These are phyloP conservation scores for Seiridium cupressi DNA, from an alignment of 2,329 filamentous ascomycete species.

Conservation along the genomic window DNA sequence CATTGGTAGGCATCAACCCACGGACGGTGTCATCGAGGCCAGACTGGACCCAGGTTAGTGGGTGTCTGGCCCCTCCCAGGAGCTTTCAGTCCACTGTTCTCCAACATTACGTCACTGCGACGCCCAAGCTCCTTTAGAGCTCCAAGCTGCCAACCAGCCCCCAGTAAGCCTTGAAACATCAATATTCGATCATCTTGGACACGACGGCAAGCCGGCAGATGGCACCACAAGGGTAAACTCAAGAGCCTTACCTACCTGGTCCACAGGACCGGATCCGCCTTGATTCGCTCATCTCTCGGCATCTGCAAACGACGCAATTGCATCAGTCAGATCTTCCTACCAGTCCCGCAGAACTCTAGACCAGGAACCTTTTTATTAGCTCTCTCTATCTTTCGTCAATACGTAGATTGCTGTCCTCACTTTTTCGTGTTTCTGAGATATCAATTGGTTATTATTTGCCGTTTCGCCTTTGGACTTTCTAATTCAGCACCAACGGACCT, in stretches of 20 bases:
- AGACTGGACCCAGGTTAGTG: neutral
- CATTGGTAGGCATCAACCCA: neutral
- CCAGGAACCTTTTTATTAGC: neutral
- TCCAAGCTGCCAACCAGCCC: neutral
- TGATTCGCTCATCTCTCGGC: neutral
- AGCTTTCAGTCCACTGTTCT: neutral
- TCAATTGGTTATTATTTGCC: neutral
- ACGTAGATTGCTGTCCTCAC: neutral
- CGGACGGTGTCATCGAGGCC: neutral
- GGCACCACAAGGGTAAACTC: too few relatives aligned
- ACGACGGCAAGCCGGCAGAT: neutral
- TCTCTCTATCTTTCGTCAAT: neutral
- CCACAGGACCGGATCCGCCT: neutral
- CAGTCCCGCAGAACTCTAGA: neutral
- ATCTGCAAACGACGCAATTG: slow-evolving; percentile 1
- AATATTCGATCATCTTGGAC: neutral
- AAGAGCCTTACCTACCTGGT: too few relatives aligned
- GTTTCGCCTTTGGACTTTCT: neutral
- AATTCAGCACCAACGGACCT: too few relatives aligned
- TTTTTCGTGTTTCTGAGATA: neutral
- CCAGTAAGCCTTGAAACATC: neutral
- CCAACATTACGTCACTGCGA: slow-evolving; percentile 5
- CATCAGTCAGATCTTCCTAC: neutral
- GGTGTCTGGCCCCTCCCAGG: neutral
- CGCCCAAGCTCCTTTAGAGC: neutral